A percentile compares a stretch with the other conserved stretches of the same genome.
These are phyloP conservation scores for Fusarium equiseti DNA, from an alignment of 2,329 filamentous ascomycete species.

Conservation along the genomic window DNA sequence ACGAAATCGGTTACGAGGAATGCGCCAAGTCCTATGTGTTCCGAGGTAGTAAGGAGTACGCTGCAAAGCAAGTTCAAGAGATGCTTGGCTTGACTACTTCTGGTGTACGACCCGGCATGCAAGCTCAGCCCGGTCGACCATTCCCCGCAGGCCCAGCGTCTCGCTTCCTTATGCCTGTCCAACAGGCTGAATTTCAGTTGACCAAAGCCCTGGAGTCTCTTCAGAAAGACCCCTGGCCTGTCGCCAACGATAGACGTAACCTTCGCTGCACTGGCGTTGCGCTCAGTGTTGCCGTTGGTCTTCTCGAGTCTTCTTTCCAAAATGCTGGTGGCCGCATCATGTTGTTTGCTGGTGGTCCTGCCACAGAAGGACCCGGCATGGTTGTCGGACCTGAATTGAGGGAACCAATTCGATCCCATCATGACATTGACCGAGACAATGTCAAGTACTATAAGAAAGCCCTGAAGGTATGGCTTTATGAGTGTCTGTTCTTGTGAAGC, in stretches of 20 bases:
- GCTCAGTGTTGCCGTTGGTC: constrained; percentile 91
- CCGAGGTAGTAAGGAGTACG: constrained; percentile 96
- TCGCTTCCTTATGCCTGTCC: constrained; percentile 91
- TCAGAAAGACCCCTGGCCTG: constrained; percentile 97
- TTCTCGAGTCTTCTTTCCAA: constrained; percentile 94
- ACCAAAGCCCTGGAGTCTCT: constrained; percentile 95
- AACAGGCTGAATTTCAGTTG: constrained; percentile 96
- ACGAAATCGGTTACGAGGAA: constrained; percentile 97
- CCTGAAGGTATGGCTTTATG: constrained; percentile 74
- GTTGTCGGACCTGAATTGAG: constrained; percentile 95
- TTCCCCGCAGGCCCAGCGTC: constrained; percentile 84
- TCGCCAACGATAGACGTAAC: constrained; percentile 90
- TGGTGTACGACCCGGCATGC: constrained; percentile 79
- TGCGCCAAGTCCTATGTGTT: constrained; percentile 99
- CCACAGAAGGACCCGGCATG: constrained; percentile 95
- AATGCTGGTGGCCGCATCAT: constrained; percentile 96
- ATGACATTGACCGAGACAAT: constrained; percentile 98
- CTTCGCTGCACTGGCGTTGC: constrained; percentile 95
- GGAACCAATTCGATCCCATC: constrained; percentile 96
- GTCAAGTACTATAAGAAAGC: constrained; percentile 99
- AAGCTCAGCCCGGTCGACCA: constrained; percentile 79
- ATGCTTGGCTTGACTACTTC: constrained; percentile 89
- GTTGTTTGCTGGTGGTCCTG: constrained; percentile 94
- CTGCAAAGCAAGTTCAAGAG: constrained; percentile 98
- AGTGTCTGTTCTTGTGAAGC: background rate